Evolutionary conservation across 768 basidiomycete genomes (phyloP).

Genomic region (Lentinus brumalis): DNA sequence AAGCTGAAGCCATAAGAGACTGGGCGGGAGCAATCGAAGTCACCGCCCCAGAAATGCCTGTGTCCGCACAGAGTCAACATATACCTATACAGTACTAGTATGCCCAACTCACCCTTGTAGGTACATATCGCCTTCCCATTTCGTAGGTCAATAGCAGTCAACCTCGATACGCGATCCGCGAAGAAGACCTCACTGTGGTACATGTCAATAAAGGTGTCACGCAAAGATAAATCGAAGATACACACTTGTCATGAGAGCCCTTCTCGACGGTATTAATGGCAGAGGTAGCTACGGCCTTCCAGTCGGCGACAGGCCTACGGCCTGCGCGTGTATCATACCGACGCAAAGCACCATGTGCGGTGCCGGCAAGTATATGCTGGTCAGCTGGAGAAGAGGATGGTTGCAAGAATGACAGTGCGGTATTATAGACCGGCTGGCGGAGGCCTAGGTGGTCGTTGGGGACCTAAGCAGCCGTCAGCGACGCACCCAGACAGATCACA

Average conservation of each 20-base stretch:
- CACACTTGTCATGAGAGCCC: slow-evolving; percentile 68
- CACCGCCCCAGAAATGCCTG: slow-evolving; percentile 74
- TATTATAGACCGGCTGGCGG: slow-evolving; percentile 78
- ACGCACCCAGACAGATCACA: background rate
- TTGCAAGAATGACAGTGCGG: slow-evolving; percentile 61
- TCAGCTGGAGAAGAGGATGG: slow-evolving; percentile 35
- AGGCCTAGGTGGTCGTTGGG: slow-evolving; percentile 76
- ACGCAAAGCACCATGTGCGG: slow-evolving; percentile 70
- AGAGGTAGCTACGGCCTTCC: slow-evolving; percentile 57
- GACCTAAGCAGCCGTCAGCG: slow-evolving; percentile 41
- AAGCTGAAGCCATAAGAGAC: slow-evolving; percentile 55
- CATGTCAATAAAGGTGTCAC: background rate
- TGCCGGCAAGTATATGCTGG: slow-evolving; percentile 69
- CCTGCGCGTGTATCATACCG: slow-evolving; percentile 77
- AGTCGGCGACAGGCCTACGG: slow-evolving; percentile 68
- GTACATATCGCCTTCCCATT: slow-evolving; percentile 64
- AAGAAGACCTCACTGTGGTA: slow-evolving; percentile 64
- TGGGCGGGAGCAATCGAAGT: slow-evolving; percentile 62
- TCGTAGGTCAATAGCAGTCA: slow-evolving; percentile 70
- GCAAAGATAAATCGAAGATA: slow-evolving; percentile 7
- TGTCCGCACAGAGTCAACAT: background rate
- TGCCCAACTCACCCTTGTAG: slow-evolving; percentile 56
- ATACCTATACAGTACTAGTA: background rate
- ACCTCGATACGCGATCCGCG: slow-evolving; percentile 62
- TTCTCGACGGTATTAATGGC: slow-evolving; percentile 62